Evolutionary conservation across 345 rosid species (phyloP), one percentile per base, ranked within the genome.

Genomic region (Turritis glabra): DNA sequence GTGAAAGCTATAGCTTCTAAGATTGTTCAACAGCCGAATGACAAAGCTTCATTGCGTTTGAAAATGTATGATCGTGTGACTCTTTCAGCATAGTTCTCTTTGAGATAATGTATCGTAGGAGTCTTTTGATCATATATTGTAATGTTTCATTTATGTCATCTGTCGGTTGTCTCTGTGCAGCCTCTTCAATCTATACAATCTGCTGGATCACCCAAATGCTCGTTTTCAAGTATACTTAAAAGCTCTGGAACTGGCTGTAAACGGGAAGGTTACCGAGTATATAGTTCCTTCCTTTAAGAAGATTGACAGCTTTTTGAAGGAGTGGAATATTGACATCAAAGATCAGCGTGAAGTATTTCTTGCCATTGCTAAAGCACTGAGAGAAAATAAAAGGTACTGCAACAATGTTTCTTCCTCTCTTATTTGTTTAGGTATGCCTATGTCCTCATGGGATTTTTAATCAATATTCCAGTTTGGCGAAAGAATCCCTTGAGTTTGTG

Each of bases 141-240:
- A 18, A 8, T 51, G 47, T 47, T 30, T 41, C 21, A 60, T 74
- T 84, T 22, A 65, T 73, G 21, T 55, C 29, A 51, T 41, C 25
- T 73, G 80, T 67, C 38, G 6, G 3, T 37, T 59, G 56, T 73
- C 26, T 80, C 77, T 78, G 69, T 27, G 22, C 85, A 92, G 99
- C 79, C 87, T 96, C 84, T 96, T 96, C 85, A 92, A 87, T 83
- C 89, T 96, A 25, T 96, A 89, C 81, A 96, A 90, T 78, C 86
- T 96, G 37, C 73, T 96, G 85, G 89, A 80, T 73, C 80, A 82
- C 64, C 82, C 88, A 1, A 69, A 80, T 74, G 84, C 88, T 83
- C 88, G 86, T 67, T 96, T 89, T 63, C 81, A 81, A 75, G 94
- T 89, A n/a, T 96, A 89, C 80, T 77, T 90, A 94, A 91, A 86